phyloP scores from a whole-genome alignment of 225 moss, liverwort and hornwort species.

The Sphagnum tenellum region DNA sequence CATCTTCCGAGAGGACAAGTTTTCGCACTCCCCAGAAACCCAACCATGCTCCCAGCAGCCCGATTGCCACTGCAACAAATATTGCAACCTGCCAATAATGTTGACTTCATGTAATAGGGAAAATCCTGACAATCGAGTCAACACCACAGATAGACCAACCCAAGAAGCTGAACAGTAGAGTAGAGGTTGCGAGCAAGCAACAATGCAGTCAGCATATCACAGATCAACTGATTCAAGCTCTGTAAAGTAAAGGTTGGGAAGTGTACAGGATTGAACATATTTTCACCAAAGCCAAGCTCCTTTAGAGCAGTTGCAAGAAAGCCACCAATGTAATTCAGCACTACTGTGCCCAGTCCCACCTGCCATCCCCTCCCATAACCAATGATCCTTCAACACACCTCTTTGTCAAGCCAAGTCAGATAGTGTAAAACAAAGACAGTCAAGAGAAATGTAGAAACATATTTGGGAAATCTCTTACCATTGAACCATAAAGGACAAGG shows the following conservation, averaged over 20 bases:
- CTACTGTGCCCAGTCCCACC: conserved; percentile 81
- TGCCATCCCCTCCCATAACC: conserved; percentile 15
- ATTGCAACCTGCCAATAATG: conserved; percentile 28
- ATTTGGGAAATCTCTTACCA: conserved; percentile 28
- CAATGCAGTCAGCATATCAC: too few species aligned
- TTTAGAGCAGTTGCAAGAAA: conserved; percentile 56
- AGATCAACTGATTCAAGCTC: too few species aligned
- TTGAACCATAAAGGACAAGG: conserved; percentile 74
- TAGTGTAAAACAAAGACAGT: too few species aligned
- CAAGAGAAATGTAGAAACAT: too few species aligned
- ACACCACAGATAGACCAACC: too few species aligned
- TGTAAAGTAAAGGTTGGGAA: too few species aligned
- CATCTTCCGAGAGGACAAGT: conserved; percentile 52
- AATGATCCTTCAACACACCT: too few species aligned
- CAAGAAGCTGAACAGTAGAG: too few species aligned
- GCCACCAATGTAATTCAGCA: conserved; percentile 63
- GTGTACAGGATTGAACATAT: conserved; percentile 77
- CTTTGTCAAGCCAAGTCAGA: too few species aligned
- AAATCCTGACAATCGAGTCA: too few species aligned
- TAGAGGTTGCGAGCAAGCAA: too few species aligned
- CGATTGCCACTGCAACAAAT: conserved; percentile 42
- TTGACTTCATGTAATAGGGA: too few species aligned
- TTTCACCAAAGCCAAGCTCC: conserved; percentile 90
- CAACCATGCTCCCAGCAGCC: conserved; percentile 52
- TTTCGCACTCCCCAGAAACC: conserved; percentile 66